These are phyloP conservation scores for Pseudofabraea citricarpa DNA, from an alignment of 2,329 filamentous ascomycete genomes.

Conservation along the genomic window DNA sequence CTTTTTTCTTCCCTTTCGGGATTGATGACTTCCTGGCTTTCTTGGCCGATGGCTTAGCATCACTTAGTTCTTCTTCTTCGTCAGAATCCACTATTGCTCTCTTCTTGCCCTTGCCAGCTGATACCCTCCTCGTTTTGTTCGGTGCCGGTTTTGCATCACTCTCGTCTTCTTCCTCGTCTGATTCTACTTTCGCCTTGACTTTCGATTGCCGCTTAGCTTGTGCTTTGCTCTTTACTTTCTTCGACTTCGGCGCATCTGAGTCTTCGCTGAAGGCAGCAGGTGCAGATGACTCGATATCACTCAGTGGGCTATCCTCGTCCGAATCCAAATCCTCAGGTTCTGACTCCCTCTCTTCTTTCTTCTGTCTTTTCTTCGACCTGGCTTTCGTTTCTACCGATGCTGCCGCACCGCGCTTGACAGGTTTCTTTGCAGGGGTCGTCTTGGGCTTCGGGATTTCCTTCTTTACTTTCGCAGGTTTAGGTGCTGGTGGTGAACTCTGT, in stretches of 20 bases:
- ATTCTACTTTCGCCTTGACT: conserved; percentile 17
- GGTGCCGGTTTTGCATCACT: conserved; percentile 3
- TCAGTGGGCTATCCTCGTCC: conserved; percentile 2
- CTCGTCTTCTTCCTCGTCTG: conserved; percentile 7
- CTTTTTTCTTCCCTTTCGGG: conserved; percentile 6
- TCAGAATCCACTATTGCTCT: conserved; percentile 1
- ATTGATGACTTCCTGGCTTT: neutral
- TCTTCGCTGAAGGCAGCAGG: conserved; percentile 11
- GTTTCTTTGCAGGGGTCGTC: conserved; percentile 42
- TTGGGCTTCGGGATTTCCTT: conserved; percentile 26
- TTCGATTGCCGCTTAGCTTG: conserved; percentile 20
- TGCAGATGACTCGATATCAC: conserved; percentile 9
- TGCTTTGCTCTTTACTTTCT: conserved; percentile 16
- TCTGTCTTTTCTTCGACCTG: conserved; percentile 24
- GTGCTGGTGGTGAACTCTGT: conserved; percentile 3
- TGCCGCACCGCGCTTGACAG: conserved; percentile 32
- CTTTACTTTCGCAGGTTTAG: conserved; percentile 5
- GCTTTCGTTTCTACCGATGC: conserved; percentile 37
- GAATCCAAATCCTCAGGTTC: no score
- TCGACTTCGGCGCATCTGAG: conserved; percentile 19
- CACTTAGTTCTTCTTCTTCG: neutral
- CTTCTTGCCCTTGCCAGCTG: neutral
- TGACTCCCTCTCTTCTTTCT: conserved; percentile 21
- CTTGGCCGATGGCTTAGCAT: neutral
- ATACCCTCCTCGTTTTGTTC: neutral